Percentiles rank a stretch among this genome's conserved stretches.
These are phyloP conservation scores for Pelargonium cotyledonis DNA, from an alignment of 441 rosid species.

Conservation along the genomic window DNA sequence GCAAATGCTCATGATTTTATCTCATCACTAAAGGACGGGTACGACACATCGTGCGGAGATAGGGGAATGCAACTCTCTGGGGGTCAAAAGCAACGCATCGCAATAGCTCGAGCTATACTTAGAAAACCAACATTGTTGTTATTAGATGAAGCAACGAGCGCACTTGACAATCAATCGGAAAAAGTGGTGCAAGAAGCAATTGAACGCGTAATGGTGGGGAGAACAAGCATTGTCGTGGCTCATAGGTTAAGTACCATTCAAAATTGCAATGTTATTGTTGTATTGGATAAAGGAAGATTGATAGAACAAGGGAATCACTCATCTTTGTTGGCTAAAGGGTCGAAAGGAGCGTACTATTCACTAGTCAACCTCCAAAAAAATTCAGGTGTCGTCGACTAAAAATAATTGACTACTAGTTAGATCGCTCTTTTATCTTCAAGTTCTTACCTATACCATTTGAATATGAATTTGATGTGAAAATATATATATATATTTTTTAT, in stretches of 20 bases:
- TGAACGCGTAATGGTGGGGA: slow-evolving; percentile 10
- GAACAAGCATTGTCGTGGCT: slow-evolving; percentile 15
- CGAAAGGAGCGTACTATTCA: slow-evolving; percentile 11
- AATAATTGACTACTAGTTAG: too few relatives aligned
- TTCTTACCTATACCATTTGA: too few relatives aligned
- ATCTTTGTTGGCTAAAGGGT: slow-evolving; percentile 11
- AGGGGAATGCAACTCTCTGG: slow-evolving; percentile 34
- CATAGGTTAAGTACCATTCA: slow-evolving; percentile 9
- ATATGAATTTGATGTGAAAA: too few relatives aligned
- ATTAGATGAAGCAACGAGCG: slow-evolving; percentile 38
- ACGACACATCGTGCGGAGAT: slow-evolving; percentile 13
- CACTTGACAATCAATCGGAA: slow-evolving; percentile 22
- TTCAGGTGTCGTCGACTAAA: too few relatives aligned
- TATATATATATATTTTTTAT: too few relatives aligned
- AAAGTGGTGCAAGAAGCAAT: slow-evolving; percentile 14
- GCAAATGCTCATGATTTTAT: slow-evolving; percentile 21
- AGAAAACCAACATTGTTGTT: slow-evolving; percentile 9
- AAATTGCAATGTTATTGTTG: slow-evolving; percentile 9
- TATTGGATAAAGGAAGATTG: slow-evolving; percentile 5
- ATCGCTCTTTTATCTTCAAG: too few relatives aligned
- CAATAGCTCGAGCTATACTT: slow-evolving; percentile 11
- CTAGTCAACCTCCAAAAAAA: slow-evolving; percentile 16
- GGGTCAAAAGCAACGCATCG: slow-evolving; percentile 11
- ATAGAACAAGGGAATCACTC: slow-evolving; percentile 8
- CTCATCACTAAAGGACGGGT: background rate